Evolutionary conservation across 1,284 basidiomycete species (phyloP), one percentile per base, ranked within the genome.

Genomic region (Ceratobasidium sp.): DNA sequence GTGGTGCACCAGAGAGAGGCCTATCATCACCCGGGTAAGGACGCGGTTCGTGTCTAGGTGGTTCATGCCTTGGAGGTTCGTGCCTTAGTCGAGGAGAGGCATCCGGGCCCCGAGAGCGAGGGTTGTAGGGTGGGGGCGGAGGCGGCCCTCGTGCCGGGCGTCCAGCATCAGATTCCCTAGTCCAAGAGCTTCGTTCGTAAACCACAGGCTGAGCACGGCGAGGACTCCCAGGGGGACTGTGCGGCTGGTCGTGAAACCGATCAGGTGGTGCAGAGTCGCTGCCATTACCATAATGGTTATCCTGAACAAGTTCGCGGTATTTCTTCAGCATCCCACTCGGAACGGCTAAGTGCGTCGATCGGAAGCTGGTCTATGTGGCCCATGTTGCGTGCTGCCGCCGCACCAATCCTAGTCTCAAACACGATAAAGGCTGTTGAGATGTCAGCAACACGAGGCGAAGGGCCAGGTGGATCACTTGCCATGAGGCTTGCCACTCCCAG

Each of bases 251-350:
- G 31, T 38, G 35, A 32, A 52, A 65, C 17, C 43, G 62, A 54
- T 47, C 62, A 47, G 62, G 38, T 38, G 62, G 62, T 22, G 49
- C 62, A 43, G 49, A 45, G n/a, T n/a, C n/a, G n/a, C n/a, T n/a
- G 25, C 62, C 62, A 40, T 65, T 54, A 25, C 34, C 31, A 32
- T 42, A 65, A 8, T 47, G 50, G 27, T 52, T 32, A 42, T 65
- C 62, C 50, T 65, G 62, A 27, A 65, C 22, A 35, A 65, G 50
- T 25, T 65, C 62, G 43, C 50, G 62, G 53, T 65, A 65, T 20
- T 65, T 65, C 43, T 65, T 65, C 62, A 65, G 52, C 62, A 65
- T 65, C 45, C 56, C 62, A 65, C 38, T 65, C 62, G 29, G 62
- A 65, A 35, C 62, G 62, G 62, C 62, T 65, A 32, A 65, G 43